Percentiles rank a stretch among this genome's conserved stretches.
phyloP scores from a whole-genome alignment of 805 yeast species.

The Metschnikowia shivogae region DNA sequence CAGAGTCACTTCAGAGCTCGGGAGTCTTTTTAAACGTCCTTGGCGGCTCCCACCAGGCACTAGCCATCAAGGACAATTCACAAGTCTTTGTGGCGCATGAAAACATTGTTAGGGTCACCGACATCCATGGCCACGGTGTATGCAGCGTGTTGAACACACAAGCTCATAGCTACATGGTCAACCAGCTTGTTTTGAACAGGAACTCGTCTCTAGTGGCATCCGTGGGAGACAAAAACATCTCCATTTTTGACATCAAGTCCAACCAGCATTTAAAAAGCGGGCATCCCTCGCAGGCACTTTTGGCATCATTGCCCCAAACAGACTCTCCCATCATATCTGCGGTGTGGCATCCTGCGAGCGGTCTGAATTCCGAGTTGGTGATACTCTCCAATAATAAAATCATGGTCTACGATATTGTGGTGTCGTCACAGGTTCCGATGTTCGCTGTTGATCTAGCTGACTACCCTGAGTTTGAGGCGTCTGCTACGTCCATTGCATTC shows the following conservation, averaged over 20 bases:
- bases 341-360: constrained; percentile 17
- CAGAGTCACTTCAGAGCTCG: constrained; percentile 1
- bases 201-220: constrained; percentile 13
- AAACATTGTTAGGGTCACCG: constrained; percentile 12
- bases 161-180: constrained; percentile 4
- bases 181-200: constrained; percentile 8
- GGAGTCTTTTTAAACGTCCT: constrained; percentile 7
- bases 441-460: constrained; percentile 5
- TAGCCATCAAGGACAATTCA: constrained; percentile 10
- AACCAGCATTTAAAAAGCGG: constrained; percentile 2
- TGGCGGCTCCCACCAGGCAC: background rate
- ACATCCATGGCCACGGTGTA: constrained; percentile 5
- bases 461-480: constrained; percentile 5
- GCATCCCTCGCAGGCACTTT: background rate
- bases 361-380: constrained; percentile 13
- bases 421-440: constrained; percentile 10
- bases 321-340: constrained; percentile 2
- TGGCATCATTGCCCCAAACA: background rate
- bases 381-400: constrained; percentile 10
- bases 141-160: constrained; percentile 6
- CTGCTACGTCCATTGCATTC: constrained; percentile 13
- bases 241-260: constrained; percentile 9
- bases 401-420: constrained; percentile 13
- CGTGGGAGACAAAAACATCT: constrained; percentile 8
- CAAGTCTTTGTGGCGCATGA: constrained; percentile 11